Conservation (phyloP, 768 basidiomycete species). For the Leccinum aurantiacum region DNA sequence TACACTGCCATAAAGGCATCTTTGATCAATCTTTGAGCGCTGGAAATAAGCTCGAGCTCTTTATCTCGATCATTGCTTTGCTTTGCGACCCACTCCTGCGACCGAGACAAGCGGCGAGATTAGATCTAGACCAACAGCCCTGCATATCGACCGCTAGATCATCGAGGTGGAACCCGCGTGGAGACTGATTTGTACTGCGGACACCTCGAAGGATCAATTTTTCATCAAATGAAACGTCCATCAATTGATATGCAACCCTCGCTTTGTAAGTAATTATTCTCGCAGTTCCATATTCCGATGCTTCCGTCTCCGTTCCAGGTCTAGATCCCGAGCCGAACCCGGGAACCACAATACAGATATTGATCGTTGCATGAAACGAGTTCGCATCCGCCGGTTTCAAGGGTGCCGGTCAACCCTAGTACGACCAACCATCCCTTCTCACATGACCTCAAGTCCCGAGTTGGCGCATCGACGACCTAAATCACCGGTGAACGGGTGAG, state of each 20-base stretch:
- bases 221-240: neutral
- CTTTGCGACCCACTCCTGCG: neutral
- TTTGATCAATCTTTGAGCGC: neutral
- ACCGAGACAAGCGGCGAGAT: neutral
- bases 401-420: neutral
- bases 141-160: neutral
- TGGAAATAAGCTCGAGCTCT: neutral
- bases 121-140: neutral
- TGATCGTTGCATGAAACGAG: constrained; percentile 31
- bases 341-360: neutral
- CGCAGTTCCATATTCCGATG: constrained; percentile 6
- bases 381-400: neutral
- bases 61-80: neutral
- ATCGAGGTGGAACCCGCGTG: neutral
- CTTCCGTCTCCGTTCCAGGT: constrained; percentile 2
- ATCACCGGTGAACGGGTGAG: constrained; percentile 13
- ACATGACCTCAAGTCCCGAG: neutral
- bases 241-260: constrained; percentile 17
- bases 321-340: neutral
- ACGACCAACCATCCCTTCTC: neutral
- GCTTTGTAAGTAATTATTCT: constrained; percentile 31
- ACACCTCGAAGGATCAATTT: neutral
- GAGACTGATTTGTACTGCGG: neutral
- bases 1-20: neutral
- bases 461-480: constrained; percentile 20